Base-by-base conservation (phyloP, 306 rosid species). In the Adenanthera pavonina region DNA sequence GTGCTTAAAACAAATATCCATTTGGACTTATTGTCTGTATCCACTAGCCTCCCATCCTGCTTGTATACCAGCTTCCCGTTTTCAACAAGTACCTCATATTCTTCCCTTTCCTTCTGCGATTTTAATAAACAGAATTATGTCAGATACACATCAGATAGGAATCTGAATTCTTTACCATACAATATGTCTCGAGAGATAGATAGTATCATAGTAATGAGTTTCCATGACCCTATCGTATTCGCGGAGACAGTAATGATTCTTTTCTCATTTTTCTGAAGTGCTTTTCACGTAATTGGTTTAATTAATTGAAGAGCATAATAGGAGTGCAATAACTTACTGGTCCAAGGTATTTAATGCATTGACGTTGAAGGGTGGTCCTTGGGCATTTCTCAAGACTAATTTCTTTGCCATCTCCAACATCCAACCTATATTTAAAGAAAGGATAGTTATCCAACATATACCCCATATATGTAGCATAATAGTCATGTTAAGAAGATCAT, bases 1-100 rank as follows among this genome's bases (percentile, higher is more conserved):
- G 99, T 95, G 90, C 99, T 95, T 7, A 95, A 88, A 13, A 95
- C 98, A 85, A 95, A 95, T 73, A 95, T 95, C 92, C 98, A 95
- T 78, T 95, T 95, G 3, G 97, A 91, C 19, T 87, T 91, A 70
- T 77, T 94, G 33, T 52, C 73, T 2, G 97, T 95, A 25, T 86
- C 78, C 76, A 95, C 97, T 16, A 82, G 38, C 17, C 13, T 16
- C 61, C 96, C 98, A 75, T 81, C 85, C 19, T 87, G 81, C 72
- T 81, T 83, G 59, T 84, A 90, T 1, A 89, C 69, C 3, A 95
- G 80, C 78, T 89, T 95, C 84, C 98, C 99, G 2, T 89, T 74
- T 81, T 89, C 89, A 72, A 95, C 91, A 12, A 84, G 76, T 36
- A 95, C 98, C 89, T 95, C 93, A 75, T 87, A 95, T 6, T 87